phyloP scores from a whole-genome alignment of 2,329 filamentous ascomycete species.

The Colletotrichum graminicola region DNA sequence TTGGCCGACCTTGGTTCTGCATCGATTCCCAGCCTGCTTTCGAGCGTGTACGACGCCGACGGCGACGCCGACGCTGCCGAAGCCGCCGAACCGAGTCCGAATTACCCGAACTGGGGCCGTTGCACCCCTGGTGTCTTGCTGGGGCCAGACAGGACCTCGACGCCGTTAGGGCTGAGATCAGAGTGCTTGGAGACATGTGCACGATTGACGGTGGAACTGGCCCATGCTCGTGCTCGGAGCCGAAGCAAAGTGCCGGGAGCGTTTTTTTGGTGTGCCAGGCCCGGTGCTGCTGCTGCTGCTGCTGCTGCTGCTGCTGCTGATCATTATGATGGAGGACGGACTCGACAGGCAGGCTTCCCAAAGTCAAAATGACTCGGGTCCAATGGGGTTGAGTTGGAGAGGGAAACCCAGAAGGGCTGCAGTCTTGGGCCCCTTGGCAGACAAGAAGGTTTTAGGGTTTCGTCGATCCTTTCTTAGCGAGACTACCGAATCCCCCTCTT shows the following conservation, averaged over 20 bases:
- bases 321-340: not conserved
- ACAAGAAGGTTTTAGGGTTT: slow-evolving; percentile 6
- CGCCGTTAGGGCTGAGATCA: slow-evolving; percentile 26
- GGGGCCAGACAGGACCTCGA: not conserved
- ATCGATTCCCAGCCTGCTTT: not conserved
- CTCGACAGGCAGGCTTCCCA: slow-evolving; percentile 2
- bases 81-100: slow-evolving; percentile 29
- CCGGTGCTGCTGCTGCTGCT: not conserved
- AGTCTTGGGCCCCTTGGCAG: not conserved
- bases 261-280: not conserved
- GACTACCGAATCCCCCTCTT: slow-evolving; percentile 5
- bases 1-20: not conserved
- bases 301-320: not conserved
- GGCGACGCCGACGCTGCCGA: slow-evolving; percentile 26
- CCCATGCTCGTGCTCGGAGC: slow-evolving; percentile 9
- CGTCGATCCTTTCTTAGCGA: slow-evolving; percentile 19
- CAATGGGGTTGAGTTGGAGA: not conserved
- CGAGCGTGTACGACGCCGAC: not conserved
- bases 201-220: not conserved
- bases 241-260: slow-evolving; percentile 31
- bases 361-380: not conserved
- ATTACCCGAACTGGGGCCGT: slow-evolving; percentile 12
- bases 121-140: not conserved
- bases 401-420: not conserved
- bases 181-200: not conserved